Base-by-base conservation (phyloP, 352 stramenopile genomes). In the Aphanomyces stellatus region DNA sequence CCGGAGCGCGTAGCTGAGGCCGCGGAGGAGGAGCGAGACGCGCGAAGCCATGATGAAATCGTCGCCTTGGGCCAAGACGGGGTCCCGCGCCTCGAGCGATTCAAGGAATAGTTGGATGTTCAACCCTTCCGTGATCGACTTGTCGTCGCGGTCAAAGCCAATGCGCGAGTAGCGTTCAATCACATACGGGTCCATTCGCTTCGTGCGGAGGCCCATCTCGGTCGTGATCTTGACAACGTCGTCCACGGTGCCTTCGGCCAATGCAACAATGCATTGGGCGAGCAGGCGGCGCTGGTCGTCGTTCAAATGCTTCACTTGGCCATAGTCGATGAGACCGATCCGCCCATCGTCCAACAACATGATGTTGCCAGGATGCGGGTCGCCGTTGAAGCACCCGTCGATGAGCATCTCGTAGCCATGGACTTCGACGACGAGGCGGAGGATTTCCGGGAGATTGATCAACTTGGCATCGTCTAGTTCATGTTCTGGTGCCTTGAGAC, bases 321-420 rank as follows among this genome's bases (percentile, higher is more conserved):
- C 91, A 61, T 96, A 97, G 74, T 97, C 91, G 46, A 97, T 94
- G 51, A 97, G 74, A 3, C 91, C 91, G 4, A 97, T 72, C 7
- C 86, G 82, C 2, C 90, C 90, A 53, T 97, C 89, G 5, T 93
- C 79, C 17, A 97, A 77, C 48, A 97, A 76, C 69, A 97, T 56
- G 42, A 97, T 96, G 68, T 97, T 97, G 13, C 90, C 90, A 3
- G 90, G 90, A 41, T 97, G 90, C 13, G 89, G 88, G 61, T 97
- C 90, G 34, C 89, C 89, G 62, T 97, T 97, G 69, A 97, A 97
- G 42, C 74, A 91, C n/a, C 90, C 90, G 56, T 96, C 77, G 13
- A 95, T 79, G 61, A 97, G 95, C 61, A 97, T 96, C 74, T 97
- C 90, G 73, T 96, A 89, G 6, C 89, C 90, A 68, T 97, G 90